Conservation (phyloP, 2,329 filamentous ascomycete species). For the Lasiodiplodia hormozganensis region DNA sequence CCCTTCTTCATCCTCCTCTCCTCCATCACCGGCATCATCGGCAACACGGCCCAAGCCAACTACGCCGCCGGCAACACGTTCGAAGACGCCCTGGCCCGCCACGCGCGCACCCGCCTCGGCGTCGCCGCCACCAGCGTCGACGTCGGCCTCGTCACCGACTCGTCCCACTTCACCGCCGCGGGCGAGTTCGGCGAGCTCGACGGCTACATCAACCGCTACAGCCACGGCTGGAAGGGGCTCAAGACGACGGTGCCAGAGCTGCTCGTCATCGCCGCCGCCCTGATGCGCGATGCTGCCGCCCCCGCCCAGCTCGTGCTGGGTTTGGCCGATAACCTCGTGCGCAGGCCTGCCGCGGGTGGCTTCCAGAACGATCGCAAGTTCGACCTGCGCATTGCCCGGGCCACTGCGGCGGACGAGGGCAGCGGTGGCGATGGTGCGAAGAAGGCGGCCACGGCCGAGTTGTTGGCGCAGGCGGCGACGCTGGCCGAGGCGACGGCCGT, state of each 20-base stretch:
- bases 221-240: background rate
- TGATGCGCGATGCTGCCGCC: background rate
- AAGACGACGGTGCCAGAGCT: background rate
- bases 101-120: conserved; percentile 33
- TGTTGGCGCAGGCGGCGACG: background rate
- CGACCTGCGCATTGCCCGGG: background rate
- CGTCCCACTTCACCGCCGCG: background rate
- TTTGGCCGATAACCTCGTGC: background rate
- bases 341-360: background rate
- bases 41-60: conserved; percentile 36
- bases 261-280: background rate
- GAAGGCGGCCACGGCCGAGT: background rate
- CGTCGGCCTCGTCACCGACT: conserved; percentile 32
- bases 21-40: conserved; percentile 32
- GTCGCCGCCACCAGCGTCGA: conserved; percentile 35
- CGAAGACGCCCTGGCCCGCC: conserved; percentile 37
- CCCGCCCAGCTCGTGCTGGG: conserved; percentile 2
- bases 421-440: background rate
- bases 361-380: conserved; percentile 2
- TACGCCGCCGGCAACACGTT: conserved; percentile 42
- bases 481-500: conserved; percentile 1
- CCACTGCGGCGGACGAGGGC: background rate
- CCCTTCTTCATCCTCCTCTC: conserved; percentile 32
- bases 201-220: conserved; percentile 3
- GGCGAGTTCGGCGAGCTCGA: background rate